Evolutionary conservation across 495 filamentous ascomycete genomes (phyloP).

Genomic region (Elaphomyces granulatus): DNA sequence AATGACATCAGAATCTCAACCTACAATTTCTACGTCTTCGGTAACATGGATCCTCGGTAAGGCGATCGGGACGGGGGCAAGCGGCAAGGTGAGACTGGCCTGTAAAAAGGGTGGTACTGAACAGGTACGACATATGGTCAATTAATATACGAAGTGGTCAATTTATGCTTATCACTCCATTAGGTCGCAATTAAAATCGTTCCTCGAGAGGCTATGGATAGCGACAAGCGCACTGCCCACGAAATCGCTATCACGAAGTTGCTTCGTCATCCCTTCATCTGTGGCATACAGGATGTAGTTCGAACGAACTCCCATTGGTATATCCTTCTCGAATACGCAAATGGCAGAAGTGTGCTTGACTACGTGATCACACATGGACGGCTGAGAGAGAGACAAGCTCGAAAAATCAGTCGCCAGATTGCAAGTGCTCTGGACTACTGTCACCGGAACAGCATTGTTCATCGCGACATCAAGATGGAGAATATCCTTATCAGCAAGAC

Average conservation of each 20-base stretch:
- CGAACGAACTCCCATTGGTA: slow-evolving; percentile 85
- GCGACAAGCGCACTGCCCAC: slow-evolving; percentile 69
- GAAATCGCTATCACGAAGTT: slow-evolving; percentile 79
- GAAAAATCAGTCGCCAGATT: slow-evolving; percentile 78
- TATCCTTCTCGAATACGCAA: slow-evolving; percentile 88
- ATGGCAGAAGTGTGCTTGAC: slow-evolving; percentile 83
- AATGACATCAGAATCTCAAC: too few species aligned
- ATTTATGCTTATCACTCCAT: too few species aligned
- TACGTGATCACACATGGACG: slow-evolving; percentile 84
- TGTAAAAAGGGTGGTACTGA: too few species aligned
- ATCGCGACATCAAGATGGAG: slow-evolving; percentile 78
- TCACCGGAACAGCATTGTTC: slow-evolving; percentile 80
- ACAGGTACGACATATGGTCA: too few species aligned
- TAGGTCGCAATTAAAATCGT: slow-evolving; percentile 83
- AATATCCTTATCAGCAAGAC: slow-evolving; percentile 88
- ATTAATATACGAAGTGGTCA: too few species aligned
- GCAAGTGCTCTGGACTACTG: slow-evolving; percentile 81
- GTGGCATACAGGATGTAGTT: slow-evolving; percentile 68
- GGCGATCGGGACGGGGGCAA: too few species aligned
- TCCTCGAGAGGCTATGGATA: slow-evolving; percentile 60
- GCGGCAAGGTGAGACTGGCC: too few species aligned
- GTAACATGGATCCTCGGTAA: too few species aligned
- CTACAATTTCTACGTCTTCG: too few species aligned
- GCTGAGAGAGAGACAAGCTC: slow-evolving; percentile 77
- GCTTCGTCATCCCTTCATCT: slow-evolving; percentile 74